Conservation (phyloP, 140 eudicot species). For the Cichorium intybus region DNA sequence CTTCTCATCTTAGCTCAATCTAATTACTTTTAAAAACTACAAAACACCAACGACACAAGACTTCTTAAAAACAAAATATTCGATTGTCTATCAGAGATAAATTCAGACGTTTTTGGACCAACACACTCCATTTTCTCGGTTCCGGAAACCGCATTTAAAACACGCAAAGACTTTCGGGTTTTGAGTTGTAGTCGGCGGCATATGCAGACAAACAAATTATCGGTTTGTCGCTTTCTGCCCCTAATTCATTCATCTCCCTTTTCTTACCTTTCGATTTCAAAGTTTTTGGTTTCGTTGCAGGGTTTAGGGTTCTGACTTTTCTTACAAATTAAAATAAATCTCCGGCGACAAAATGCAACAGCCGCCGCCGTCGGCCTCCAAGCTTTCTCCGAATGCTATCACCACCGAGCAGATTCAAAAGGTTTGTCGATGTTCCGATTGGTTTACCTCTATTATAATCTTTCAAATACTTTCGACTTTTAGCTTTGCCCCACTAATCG, state of each 20-base stretch:
- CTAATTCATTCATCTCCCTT: background rate
- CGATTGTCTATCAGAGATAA: background rate
- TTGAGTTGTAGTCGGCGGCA: background rate
- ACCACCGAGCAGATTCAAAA: constrained; percentile 45
- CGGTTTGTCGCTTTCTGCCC: constrained; percentile 24
- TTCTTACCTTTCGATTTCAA: background rate
- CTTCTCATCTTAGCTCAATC: too few species aligned
- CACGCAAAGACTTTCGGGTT: background rate
- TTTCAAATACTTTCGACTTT: background rate
- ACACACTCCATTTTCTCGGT: background rate
- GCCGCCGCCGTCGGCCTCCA: constrained; percentile 21
- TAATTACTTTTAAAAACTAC: too few species aligned
- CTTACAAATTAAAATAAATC: background rate
- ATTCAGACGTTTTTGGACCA: background rate
- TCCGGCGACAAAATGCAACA: constrained; percentile 34
- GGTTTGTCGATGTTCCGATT: background rate
- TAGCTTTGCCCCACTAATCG: background rate
- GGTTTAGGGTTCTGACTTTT: constrained; percentile 24
- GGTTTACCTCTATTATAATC: background rate
- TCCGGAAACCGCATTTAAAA: background rate
- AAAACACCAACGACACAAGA: too few species aligned
- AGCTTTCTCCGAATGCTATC: constrained; percentile 22
- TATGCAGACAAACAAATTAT: constrained; percentile 25
- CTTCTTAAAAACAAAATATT: too few species aligned
- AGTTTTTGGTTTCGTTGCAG: background rate